phyloP scores from a whole-genome alignment of 257 asterid genomes.

The Ligustrum vulgare region DNA sequence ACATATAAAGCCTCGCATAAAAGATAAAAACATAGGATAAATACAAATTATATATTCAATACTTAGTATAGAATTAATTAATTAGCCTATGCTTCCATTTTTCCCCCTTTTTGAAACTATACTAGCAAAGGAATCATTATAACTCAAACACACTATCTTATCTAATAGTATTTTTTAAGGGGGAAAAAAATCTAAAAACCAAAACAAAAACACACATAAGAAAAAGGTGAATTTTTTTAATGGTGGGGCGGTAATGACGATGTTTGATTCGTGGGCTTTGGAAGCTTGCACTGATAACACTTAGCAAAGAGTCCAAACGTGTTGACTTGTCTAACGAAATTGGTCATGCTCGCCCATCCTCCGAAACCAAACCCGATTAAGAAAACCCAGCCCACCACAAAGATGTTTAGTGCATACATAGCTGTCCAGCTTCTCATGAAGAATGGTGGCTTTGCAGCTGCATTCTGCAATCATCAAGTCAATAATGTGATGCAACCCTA shows the following conservation, averaged over 20 bases:
- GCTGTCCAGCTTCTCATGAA: neutral
- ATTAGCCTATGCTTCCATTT: neutral
- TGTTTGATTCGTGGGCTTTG: neutral
- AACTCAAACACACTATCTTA: neutral
- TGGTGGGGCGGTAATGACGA: neutral
- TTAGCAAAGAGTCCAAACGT: neutral
- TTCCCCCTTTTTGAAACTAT: too few species aligned
- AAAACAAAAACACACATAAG: neutral
- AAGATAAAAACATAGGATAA: too few species aligned
- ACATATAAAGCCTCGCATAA: too few species aligned
- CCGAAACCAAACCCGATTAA: neutral
- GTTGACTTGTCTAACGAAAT: neutral
- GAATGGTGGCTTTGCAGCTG: neutral
- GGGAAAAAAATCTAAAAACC: too few species aligned
- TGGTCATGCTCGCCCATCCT: neutral
- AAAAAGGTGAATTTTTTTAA: too few species aligned
- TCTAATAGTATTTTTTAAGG: neutral
- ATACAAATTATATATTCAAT: too few species aligned
- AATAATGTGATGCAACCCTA: neutral
- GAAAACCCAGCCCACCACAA: neutral
- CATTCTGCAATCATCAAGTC: neutral
- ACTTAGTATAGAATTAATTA: too few species aligned
- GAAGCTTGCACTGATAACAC: neutral
- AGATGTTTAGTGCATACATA: neutral
- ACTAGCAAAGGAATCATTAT: neutral